Percentiles rank a stretch among this genome's conserved stretches.
Evolutionary conservation across 139 green algal genomes (phyloP).

Genomic region (Pleodorina starrii): DNA sequence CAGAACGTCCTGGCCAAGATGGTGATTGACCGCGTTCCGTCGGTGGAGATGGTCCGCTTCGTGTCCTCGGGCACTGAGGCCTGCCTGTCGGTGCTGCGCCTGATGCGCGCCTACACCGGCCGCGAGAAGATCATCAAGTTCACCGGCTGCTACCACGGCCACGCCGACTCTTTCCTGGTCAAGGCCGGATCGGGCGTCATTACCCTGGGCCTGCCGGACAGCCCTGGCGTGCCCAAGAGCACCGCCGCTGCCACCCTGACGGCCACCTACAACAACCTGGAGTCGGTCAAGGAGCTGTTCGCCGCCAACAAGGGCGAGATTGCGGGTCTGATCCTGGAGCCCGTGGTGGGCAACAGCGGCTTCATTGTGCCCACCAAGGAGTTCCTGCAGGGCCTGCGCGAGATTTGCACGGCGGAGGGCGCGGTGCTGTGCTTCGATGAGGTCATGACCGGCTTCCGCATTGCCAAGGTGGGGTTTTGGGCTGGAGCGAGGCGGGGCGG

Average conservation of each 20-base stretch:
- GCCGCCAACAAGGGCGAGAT: conserved; percentile 97
- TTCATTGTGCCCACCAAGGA: conserved; percentile 96
- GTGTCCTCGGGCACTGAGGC: conserved; percentile 98
- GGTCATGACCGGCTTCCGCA: conserved; percentile 96
- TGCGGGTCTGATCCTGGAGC: conserved; percentile 97
- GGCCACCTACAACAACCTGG: conserved; percentile 86
- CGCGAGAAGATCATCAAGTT: conserved; percentile 96
- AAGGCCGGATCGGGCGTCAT: conserved; percentile 91
- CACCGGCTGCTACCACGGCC: conserved; percentile 98
- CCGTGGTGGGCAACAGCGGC: conserved; percentile 95
- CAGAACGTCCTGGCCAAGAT: conserved; percentile 97
- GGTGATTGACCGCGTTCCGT: conserved; percentile 97
- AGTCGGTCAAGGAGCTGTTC: conserved; percentile 85
- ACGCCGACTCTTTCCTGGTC: conserved; percentile 96
- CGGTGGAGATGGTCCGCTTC: conserved; percentile 99
- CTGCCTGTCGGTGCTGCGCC: conserved; percentile 97
- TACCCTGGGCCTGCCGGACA: conserved; percentile 98
- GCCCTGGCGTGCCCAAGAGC: conserved; percentile 79
- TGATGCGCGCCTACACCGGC: conserved; percentile 98
- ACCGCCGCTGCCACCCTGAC: conserved; percentile 74
- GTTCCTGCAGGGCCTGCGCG: conserved; percentile 95
- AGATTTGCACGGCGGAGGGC: conserved; percentile 89
- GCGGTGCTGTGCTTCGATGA: conserved; percentile 99
- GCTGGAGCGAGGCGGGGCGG: too few relatives aligned
- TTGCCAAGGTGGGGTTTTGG: conserved; percentile 88